Base-by-base conservation (phyloP, 176 grass and related monocot species). In the Oropetium thomaeum region DNA sequence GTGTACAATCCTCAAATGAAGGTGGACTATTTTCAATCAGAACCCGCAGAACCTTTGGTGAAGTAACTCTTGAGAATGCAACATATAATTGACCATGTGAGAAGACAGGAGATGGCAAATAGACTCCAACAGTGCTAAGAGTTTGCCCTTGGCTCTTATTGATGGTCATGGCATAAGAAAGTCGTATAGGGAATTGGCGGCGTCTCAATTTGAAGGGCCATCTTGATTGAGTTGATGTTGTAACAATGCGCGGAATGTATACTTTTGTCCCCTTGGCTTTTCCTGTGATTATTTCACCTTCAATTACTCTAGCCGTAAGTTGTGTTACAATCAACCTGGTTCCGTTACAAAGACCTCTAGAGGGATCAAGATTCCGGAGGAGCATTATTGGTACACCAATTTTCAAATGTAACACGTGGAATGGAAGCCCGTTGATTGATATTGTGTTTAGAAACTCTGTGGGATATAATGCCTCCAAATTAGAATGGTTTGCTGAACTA, bases 101-200 rank as follows among this genome's bases (percentile, higher is more conserved):
- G 14, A 74, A 82, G 4, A 82, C 68, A 2, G 35, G 67, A 6
- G 5, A 25, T 64, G 79, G 68, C 3, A 81, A 43, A 26, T 71
- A 81, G 2, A 81, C 35, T 5, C 78, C 66, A 34, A 81, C 60
- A 1, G 8, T 48, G 15, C 49, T 11, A 0, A 73, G 38, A 2
- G 77, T 53, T 22, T 80, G 48, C 6, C 77, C 77, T 70, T 80
- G 64, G 5, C 64, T 70, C 9, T 65, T 82, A 7, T 82, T 82
- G 1, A 82, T 82, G 12, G 80, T 83, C 80, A 83, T 83, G 7
- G 69, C 70, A 75, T 83, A 83, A 1, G 31, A 74, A 11, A 83
- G 3, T 0, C 44, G 11, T 3, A 75, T 22, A 1, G 59, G 70
- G 20, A 74, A 83, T 1, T 75, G 59, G 3, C 63, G 58, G 6